Conservation (phyloP, 495 filamentous ascomycete species). For the Apiosordaria backusii region DNA sequence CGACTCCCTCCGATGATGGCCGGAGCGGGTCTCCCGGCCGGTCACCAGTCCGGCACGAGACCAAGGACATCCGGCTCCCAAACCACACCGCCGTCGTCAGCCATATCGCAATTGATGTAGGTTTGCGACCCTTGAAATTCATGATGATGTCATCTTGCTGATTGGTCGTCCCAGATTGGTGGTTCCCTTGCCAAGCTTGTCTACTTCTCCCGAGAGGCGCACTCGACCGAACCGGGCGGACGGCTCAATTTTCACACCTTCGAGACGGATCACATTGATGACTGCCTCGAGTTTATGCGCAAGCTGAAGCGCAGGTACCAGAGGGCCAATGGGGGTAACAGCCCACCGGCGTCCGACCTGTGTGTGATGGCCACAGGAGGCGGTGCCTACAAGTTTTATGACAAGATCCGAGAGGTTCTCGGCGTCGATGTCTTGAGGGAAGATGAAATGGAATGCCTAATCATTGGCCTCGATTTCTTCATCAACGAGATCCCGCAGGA, state of each 20-base stretch:
- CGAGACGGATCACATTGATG: slow-evolving; percentile 88
- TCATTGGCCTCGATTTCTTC: slow-evolving; percentile 94
- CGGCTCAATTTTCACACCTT: slow-evolving; percentile 92
- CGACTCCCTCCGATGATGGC: slow-evolving; percentile 54
- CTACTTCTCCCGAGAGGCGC: slow-evolving; percentile 87
- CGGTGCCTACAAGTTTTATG: slow-evolving; percentile 93
- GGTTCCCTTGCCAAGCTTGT: slow-evolving; percentile 93
- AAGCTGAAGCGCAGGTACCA: slow-evolving; percentile 75
- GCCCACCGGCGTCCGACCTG: slow-evolving; percentile 48
- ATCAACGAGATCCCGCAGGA: slow-evolving; percentile 95
- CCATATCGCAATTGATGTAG: slow-evolving; percentile 93
- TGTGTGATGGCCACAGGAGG: slow-evolving; percentile 94
- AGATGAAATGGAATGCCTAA: slow-evolving; percentile 98
- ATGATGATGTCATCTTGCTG: slow-evolving; percentile 25
- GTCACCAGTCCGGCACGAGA: slow-evolving; percentile 63
- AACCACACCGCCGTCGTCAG: slow-evolving; percentile 91
- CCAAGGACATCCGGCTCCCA: slow-evolving; percentile 89
- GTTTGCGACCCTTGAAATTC: background rate
- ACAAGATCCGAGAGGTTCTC: slow-evolving; percentile 74
- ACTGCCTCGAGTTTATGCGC: slow-evolving; percentile 85
- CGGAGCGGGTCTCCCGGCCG: slow-evolving; percentile 44
- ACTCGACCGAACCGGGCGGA: slow-evolving; percentile 75
- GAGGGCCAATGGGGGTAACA: slow-evolving; percentile 60
- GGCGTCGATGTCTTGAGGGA: slow-evolving; percentile 85
- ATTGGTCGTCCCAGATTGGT: slow-evolving; percentile 64